Conservation (phyloP, 176 grass and related monocot species). For the Chrysopogon serrulatus region DNA sequence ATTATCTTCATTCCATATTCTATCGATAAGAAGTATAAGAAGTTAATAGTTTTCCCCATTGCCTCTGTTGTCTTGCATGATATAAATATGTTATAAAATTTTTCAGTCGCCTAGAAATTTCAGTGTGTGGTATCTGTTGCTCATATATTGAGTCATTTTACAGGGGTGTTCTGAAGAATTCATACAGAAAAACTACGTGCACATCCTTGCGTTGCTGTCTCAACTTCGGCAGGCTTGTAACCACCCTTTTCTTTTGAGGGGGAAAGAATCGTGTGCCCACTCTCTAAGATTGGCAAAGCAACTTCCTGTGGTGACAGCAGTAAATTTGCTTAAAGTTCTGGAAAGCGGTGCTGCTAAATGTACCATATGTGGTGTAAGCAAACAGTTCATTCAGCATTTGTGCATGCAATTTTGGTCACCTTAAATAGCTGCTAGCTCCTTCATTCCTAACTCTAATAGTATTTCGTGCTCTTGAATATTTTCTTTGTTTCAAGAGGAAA, state of each 20-base stretch:
- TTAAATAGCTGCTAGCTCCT: neutral
- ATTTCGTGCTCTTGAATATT: neutral
- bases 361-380: constrained; percentile 65
- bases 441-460: neutral
- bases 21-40: neutral
- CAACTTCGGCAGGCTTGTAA: constrained; percentile 88
- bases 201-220: constrained; percentile 75
- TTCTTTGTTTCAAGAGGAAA: neutral
- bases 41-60: neutral
- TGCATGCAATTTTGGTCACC: neutral
- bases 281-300: constrained; percentile 64
- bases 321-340: constrained; percentile 50
- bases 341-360: constrained; percentile 58
- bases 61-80: neutral
- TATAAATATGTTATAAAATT: neutral
- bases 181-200: constrained; percentile 79
- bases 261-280: constrained; percentile 30
- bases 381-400: neutral
- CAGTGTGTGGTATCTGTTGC: neutral
- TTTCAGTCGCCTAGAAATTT: neutral
- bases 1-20: neutral
- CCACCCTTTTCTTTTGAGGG: constrained; percentile 72
- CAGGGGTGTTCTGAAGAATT: constrained; percentile 28
- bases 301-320: constrained; percentile 54
- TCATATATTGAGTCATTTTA: constrained; percentile 5